Conservation (phyloP, 2,329 filamentous ascomycete species). For the Ascochyta rabiei region DNA sequence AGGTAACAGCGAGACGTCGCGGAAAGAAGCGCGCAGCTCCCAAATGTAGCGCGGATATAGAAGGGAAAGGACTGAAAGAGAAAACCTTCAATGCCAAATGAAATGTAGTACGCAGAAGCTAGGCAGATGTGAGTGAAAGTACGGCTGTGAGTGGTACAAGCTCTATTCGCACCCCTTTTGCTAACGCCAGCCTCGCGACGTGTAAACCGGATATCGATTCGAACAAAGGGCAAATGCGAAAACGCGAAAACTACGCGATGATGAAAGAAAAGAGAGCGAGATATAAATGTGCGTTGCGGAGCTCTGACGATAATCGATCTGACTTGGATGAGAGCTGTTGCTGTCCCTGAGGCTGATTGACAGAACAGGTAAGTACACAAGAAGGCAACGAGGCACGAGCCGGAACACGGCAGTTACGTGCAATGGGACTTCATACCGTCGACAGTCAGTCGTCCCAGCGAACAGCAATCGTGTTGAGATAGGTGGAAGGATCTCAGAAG, state of each 20-base stretch:
- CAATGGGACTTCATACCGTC: constrained; percentile 11
- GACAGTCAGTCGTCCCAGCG: constrained; percentile 5
- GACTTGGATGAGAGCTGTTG: constrained; percentile 10
- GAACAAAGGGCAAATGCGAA: neutral
- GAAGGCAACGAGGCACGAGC: constrained; percentile 8
- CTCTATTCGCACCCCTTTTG: constrained; percentile 14
- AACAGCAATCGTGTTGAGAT: neutral
- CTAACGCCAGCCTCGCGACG: neutral
- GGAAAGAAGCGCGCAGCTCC: neutral
- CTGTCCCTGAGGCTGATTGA: constrained; percentile 1
- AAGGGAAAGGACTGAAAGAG: neutral
- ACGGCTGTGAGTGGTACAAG: constrained; percentile 4
- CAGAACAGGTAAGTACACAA: constrained; percentile 17
- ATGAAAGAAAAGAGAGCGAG: neutral
- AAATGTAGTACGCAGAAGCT: neutral
- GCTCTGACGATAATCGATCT: constrained; percentile 1
- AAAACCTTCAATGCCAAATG: neutral
- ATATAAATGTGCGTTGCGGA: neutral
- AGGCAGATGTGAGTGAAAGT: constrained; percentile 11
- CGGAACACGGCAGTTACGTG: constrained; percentile 14
- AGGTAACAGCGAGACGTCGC: neutral
- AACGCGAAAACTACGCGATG: neutral
- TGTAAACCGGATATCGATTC: neutral
- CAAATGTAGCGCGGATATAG: neutral
- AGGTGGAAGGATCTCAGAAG: neutral